Conservation (phyloP, 768 basidiomycete species). For the Leccinum subtestaceum region DNA sequence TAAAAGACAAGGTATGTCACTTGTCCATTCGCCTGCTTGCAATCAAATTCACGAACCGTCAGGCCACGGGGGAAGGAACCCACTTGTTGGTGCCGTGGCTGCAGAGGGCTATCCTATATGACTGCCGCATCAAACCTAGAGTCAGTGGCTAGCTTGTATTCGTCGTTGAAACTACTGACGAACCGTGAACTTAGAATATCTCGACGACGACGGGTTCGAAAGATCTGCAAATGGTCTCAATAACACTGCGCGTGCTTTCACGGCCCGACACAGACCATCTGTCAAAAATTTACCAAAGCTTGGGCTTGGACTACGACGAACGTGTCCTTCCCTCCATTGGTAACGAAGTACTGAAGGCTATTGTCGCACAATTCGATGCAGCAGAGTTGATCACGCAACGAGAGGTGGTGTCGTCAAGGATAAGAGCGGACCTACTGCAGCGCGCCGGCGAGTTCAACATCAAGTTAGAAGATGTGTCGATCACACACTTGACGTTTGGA, state of each 20-base stretch:
- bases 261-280: constrained; percentile 87
- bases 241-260: constrained; percentile 93
- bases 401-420: constrained; percentile 93
- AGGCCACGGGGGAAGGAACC: constrained; percentile 92
- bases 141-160: constrained; percentile 42
- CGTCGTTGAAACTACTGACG: constrained; percentile 4
- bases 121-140: constrained; percentile 95
- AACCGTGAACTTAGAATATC: constrained; percentile 64
- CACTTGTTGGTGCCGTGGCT: constrained; percentile 96
- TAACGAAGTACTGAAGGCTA: constrained; percentile 96
- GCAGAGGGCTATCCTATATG: constrained; percentile 94
- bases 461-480: constrained; percentile 93
- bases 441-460: constrained; percentile 97
- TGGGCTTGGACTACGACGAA: constrained; percentile 97
- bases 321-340: constrained; percentile 96
- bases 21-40: not conserved
- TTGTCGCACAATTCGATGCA: constrained; percentile 98
- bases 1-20: constrained; percentile 65
- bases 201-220: constrained; percentile 99
- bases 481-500: constrained; percentile 87
- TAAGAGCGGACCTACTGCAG: constrained; percentile 87
- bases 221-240: constrained; percentile 97
- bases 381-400: constrained; percentile 96
- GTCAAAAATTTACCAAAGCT: constrained; percentile 89
- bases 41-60: not conserved